A percentile compares a stretch with the other conserved stretches of the same genome.
Evolutionary conservation across 257 asterid species (phyloP).

Genomic region (Solanum gandarillasii): DNA sequence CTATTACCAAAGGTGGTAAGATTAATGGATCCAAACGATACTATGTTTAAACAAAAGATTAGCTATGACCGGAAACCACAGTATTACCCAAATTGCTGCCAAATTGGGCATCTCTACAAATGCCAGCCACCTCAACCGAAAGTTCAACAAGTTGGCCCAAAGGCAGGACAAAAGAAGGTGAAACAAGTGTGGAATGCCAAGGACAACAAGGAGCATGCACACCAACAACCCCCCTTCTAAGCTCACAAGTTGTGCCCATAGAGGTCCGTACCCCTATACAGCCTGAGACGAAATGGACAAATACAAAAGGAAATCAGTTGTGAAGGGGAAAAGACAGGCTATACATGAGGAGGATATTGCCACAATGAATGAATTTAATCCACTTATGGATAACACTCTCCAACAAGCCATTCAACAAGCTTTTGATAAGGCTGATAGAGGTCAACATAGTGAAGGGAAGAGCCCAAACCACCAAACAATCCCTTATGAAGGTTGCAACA

Average conservation of each 20-base stretch:
- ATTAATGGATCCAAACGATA: neutral
- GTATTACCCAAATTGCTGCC: neutral
- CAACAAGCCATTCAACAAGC: neutral
- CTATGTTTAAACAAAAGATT: neutral
- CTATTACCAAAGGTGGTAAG: neutral
- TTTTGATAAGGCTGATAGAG: neutral
- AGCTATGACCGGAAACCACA: neutral
- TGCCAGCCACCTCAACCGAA: neutral
- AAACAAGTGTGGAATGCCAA: neutral
- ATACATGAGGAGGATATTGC: too few species aligned
- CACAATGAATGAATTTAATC: neutral
- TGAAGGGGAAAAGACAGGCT: too few species aligned
- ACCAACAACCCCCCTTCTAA: neutral
- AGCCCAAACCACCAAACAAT: neutral
- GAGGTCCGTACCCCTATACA: neutral
- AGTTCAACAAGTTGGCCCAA: neutral
- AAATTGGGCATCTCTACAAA: neutral
- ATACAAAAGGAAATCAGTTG: neutral
- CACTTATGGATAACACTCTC: neutral
- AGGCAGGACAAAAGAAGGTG: too few species aligned
- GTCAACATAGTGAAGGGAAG: neutral
- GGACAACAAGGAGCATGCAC: neutral
- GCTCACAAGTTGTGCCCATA: neutral
- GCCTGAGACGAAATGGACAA: neutral
- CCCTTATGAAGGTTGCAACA: neutral